Evolutionary conservation across 177 flowering plant species (phyloP), one percentile per base, ranked within the genome.

Genomic region (Tripterygium wilfordii): DNA sequence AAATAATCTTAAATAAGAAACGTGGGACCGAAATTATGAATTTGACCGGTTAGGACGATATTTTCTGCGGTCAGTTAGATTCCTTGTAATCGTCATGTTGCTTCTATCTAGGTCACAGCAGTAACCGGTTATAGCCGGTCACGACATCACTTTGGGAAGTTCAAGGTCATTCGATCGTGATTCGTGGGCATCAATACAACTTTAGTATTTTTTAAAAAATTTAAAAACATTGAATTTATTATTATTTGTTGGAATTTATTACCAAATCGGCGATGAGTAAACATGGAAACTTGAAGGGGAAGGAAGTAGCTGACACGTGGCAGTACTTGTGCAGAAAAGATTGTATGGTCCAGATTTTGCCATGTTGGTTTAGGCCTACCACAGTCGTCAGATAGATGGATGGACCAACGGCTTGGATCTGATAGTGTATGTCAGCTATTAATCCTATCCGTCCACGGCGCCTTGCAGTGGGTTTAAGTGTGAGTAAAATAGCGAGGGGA

Each of bases 271-370:
- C 48, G 49, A 49, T 28, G 57, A 52, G 62, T 45, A 59, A 52
- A 70, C 29, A 59, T 14, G 66, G 56, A 63, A 47, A 57, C 70
- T 53, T 57, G 75, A 18, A 50, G 6, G 22, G 44, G 47, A 54
- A 48, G 68, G 42, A 40, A 51, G 49, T 30, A 23, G 29, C 10
- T 42, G 77, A 73, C 87, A 78, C 85, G 83, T 85, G 94, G 74
- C 51, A 23, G 49, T 62, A 8, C 31, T 14, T 4, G 2, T 32
- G 17, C 21, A 27, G 20, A n/a, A 42, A 28, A 56, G 42, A 44
- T 36, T 62, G 12, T 36, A 67, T 60, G 80, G 65, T 10, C 16
- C 8, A 5, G 28, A 36, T 38, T 31, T 35, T 64, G 85, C 83
- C 95, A 80, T 67, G 90, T 65, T 26, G 75, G 85, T 68, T 27